Conservation (phyloP, 352 stramenopile genomes). For the Pythium brachiatum region DNA sequence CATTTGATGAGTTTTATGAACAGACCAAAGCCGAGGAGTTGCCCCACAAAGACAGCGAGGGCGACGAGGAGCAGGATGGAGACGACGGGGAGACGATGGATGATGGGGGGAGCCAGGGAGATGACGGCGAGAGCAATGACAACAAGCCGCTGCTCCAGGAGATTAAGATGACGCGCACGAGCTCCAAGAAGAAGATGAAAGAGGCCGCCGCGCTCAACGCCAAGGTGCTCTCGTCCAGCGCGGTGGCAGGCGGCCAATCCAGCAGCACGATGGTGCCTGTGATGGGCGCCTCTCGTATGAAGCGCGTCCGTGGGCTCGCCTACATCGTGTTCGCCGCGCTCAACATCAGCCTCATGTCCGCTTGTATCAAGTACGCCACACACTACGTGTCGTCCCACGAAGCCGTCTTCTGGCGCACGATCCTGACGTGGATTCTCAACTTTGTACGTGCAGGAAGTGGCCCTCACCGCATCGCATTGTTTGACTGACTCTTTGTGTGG, state of each 20-base stretch:
- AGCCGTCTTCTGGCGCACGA: constrained; percentile 56
- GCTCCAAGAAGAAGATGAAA: constrained; percentile 24
- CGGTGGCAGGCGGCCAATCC: background rate
- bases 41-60: background rate
- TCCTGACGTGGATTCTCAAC: constrained; percentile 49
- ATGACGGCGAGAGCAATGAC: background rate
- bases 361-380: constrained; percentile 62
- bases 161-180: constrained; percentile 24
- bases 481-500: constrained; percentile 1
- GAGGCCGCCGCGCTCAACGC: background rate
- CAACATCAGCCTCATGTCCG: constrained; percentile 66
- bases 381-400: constrained; percentile 54
- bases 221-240: background rate
- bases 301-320: constrained; percentile 32
- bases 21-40: constrained; percentile 4
- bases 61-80: background rate
- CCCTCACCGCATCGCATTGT: too few species aligned
- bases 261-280: constrained; percentile 22
- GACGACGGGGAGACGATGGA: background rate
- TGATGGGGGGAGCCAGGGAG: background rate
- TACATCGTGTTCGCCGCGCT: constrained; percentile 52
- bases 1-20: constrained; percentile 24
- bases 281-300: constrained; percentile 14
- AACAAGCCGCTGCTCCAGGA: constrained; percentile 22
- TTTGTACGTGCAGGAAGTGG: constrained; percentile 45